These are phyloP conservation scores for Helichrysum umbraculigerum DNA, from an alignment of 129 eudicot genomes.

Conservation along the genomic window DNA sequence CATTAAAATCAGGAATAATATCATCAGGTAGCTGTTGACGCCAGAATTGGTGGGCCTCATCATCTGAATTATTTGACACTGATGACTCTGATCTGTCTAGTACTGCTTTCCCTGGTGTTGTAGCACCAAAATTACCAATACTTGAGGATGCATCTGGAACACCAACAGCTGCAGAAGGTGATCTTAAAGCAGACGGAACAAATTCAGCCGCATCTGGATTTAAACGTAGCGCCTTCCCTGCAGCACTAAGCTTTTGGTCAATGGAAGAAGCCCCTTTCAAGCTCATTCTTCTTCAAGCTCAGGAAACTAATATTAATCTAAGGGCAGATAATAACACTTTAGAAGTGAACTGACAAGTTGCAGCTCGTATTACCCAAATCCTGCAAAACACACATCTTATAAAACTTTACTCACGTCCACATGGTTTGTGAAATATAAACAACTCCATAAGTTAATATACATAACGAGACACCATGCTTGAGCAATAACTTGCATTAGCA, in stretches of 20 bases:
- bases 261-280: conserved; percentile 54
- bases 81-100: conserved; percentile 78
- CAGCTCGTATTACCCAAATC: conserved; percentile 47
- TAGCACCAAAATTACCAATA: conserved; percentile 32
- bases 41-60: conserved; percentile 89
- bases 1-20: conserved; percentile 84
- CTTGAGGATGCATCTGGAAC: conserved; percentile 40
- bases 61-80: conserved; percentile 77
- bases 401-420: conserved; percentile 2
- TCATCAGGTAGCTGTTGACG: conserved; percentile 89
- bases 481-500: neutral
- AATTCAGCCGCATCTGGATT: conserved; percentile 96
- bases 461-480: conserved; percentile 2
- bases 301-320: conserved; percentile 23
- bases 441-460: neutral
- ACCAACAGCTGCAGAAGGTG: conserved; percentile 40
- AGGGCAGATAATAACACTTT: conserved; percentile 22
- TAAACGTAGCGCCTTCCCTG: conserved; percentile 51
- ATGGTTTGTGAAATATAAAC: conserved; percentile 7
- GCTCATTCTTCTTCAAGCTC: conserved; percentile 57
- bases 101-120: conserved; percentile 53
- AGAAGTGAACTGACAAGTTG: conserved; percentile 15
- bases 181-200: conserved; percentile 72
- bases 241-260: conserved; percentile 51
- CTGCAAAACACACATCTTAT: conserved; percentile 31